A percentile compares a stretch with the other conserved stretches of the same genome.
phyloP scores from a whole-genome alignment of 108 stramenopile genomes.

The Pseudonitzschia multiseries region DNA sequence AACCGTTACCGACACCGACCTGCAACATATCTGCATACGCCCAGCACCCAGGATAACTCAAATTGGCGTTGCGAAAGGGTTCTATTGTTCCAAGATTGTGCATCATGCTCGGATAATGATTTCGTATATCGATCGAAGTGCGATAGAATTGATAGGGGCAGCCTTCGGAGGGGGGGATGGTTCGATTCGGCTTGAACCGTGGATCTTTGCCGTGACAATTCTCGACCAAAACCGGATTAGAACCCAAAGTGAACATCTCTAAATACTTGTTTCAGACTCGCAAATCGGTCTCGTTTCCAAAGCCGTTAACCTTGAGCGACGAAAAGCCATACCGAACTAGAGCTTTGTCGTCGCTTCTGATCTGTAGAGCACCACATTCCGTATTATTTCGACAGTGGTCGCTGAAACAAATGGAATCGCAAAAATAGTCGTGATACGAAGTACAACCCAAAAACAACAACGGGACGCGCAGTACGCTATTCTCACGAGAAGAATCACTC shows the following conservation, averaged over 20 bases:
- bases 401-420: background rate
- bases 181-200: conserved; percentile 1
- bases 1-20: conserved; percentile 29
- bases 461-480: background rate
- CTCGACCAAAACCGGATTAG: conserved; percentile 34
- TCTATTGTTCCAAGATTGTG: conserved; percentile 35
- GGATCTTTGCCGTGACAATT: conserved; percentile 42
- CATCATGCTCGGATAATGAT: conserved; percentile 31
- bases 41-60: conserved; percentile 51
- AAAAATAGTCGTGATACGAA: background rate
- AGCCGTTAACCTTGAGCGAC: conserved; percentile 41
- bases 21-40: conserved; percentile 56
- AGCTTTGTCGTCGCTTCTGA: conserved; percentile 39
- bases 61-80: conserved; percentile 16
- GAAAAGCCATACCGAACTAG: conserved; percentile 41
- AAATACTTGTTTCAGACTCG: conserved; percentile 22
- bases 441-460: background rate
- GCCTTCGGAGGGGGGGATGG: conserved; percentile 21
- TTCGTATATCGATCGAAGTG: conserved; percentile 35
- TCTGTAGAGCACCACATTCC: conserved; percentile 20
- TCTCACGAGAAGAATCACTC: background rate
- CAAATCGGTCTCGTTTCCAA: conserved; percentile 33
- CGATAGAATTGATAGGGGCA: conserved; percentile 42
- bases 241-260: conserved; percentile 13
- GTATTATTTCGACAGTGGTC: conserved; percentile 17